Evolutionary conservation across 345 rosid species (phyloP), one percentile per base, ranked within the genome.

Genomic region (Conringia planisiliqua): DNA sequence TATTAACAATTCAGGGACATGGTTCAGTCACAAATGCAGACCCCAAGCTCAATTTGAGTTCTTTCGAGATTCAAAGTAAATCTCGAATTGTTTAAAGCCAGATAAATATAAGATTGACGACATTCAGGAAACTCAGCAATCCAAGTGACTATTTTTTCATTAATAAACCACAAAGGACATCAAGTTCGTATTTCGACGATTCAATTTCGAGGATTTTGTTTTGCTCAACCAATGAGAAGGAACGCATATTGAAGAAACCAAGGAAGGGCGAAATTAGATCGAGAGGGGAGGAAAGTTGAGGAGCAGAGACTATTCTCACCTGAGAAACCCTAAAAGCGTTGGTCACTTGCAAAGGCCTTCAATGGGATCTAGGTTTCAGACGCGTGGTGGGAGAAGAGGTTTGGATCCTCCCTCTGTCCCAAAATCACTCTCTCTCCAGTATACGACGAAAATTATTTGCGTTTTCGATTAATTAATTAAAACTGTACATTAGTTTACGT

Each of bases 281-380:
- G 47, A 35, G 66, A 47, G 50, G 33, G 61, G 22, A 38, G n/a
- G n/a, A n/a, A n/a, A n/a, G n/a, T n/a, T n/a, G 18, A 63, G 61
- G 60, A 35, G n/a, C 18, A 46, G 47, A 71, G 44, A 63, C 1
- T 42, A 12, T 52, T 62, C 44, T 62, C 16, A 73, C 77, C 72
- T 66, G 65, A 65, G 71, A 66, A 73, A 73, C 57, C 64, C 18
- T 2, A 56, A 58, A 35, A 27, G 42, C 29, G 29, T 16, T 57
- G 48, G 48, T 44, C 9, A 4, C 35, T 32, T 32, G 35, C 35
- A 32, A 32, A 32, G 1, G 22, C 46, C 43, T 54, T n/a, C 48
- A 67, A 51, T 67, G 17, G 71, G 72, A 65, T 66, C 71, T 52
- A 30, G 20, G 44, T 47, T 59, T 64, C 61, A 72, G 60, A 48